Percentiles rank a stretch among this genome's conserved stretches.
These are phyloP conservation scores for Globisporangium cystogenes DNA, from an alignment of 352 stramenopile genomes.

Conservation along the genomic window DNA sequence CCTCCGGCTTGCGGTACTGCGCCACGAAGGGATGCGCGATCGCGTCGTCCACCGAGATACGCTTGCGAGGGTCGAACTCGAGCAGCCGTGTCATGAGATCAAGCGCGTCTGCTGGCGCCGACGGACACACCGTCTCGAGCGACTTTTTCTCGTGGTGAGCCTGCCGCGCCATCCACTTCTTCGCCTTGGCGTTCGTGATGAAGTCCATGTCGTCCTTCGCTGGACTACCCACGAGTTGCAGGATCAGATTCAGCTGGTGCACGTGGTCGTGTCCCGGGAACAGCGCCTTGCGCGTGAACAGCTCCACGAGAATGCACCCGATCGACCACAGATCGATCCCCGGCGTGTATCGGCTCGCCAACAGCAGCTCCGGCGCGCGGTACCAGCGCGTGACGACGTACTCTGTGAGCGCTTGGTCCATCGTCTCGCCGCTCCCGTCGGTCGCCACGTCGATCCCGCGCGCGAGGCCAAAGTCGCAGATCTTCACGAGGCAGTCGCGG, in stretches of 20 bases:
- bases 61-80: slow-evolving; percentile 84
- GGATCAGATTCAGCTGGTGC: slow-evolving; percentile 87
- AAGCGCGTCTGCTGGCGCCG: slow-evolving; percentile 50
- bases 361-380: slow-evolving; percentile 88
- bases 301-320: slow-evolving; percentile 98
- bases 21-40: slow-evolving; percentile 77
- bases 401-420: slow-evolving; percentile 73
- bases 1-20: slow-evolving; percentile 45
- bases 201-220: slow-evolving; percentile 63
- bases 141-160: slow-evolving; percentile 50
- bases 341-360: slow-evolving; percentile 94
- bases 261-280: slow-evolving; percentile 84
- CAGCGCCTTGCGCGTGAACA: slow-evolving; percentile 87
- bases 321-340: slow-evolving; percentile 95
- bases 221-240: slow-evolving; percentile 67
- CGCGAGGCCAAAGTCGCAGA: slow-evolving; percentile 89
- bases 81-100: slow-evolving; percentile 87
- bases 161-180: slow-evolving; percentile 77
- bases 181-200: slow-evolving; percentile 79
- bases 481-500: slow-evolving; percentile 84
- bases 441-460: slow-evolving; percentile 52
- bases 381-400: slow-evolving; percentile 97
- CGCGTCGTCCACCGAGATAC: slow-evolving; percentile 65
- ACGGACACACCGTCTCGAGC: slow-evolving; percentile 44
- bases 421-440: slow-evolving; percentile 23